Percentiles rank a stretch among this genome's conserved stretches.
Conservation (phyloP, 495 filamentous ascomycete genomes). For the Aspergillus baeticus region DNA sequence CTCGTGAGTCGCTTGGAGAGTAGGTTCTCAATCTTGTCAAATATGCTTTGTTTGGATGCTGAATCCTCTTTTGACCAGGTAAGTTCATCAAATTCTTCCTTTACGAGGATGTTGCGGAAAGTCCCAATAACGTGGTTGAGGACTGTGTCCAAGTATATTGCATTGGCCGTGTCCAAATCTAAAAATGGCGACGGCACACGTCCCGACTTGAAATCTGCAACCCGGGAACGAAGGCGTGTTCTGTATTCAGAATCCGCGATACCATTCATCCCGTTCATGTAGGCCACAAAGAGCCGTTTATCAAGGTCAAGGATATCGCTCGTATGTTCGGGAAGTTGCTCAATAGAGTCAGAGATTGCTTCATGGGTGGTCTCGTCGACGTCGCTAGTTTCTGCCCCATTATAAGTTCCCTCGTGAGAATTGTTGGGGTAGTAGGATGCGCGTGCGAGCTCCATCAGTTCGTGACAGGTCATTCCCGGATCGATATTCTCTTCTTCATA, state of each 20-base stretch:
- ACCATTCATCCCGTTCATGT: slow-evolving; percentile 47
- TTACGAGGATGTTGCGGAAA: slow-evolving; percentile 40
- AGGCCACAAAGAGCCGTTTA: slow-evolving; percentile 40
- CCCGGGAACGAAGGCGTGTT: slow-evolving; percentile 34
- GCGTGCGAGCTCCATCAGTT: slow-evolving; percentile 41
- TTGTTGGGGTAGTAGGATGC: slow-evolving; percentile 19
- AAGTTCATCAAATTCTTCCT: slow-evolving; percentile 39
- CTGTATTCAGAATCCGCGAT: slow-evolving; percentile 35
- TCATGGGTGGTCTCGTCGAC: slow-evolving; percentile 13
- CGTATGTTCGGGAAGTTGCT: slow-evolving; percentile 35
- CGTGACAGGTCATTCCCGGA: slow-evolving; percentile 41
- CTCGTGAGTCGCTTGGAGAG: slow-evolving; percentile 35
- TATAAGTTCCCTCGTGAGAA: slow-evolving; percentile 15
- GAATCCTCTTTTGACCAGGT: slow-evolving; percentile 16
- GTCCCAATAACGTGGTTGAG: slow-evolving; percentile 42
- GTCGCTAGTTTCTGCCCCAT: slow-evolving; percentile 20
- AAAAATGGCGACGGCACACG: slow-evolving; percentile 34
- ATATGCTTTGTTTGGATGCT: slow-evolving; percentile 17
- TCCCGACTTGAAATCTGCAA: slow-evolving; percentile 37
- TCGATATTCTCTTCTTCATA: slow-evolving; percentile 23
- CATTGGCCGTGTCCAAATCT: slow-evolving; percentile 32
- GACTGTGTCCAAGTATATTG: slow-evolving; percentile 38
- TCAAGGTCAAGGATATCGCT: slow-evolving; percentile 42
- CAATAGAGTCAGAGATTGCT: slow-evolving; percentile 18
- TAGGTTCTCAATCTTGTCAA: slow-evolving; percentile 37